phyloP scores from a whole-genome alignment of 306 rosid species.

The Casuarina equisetifolia region DNA sequence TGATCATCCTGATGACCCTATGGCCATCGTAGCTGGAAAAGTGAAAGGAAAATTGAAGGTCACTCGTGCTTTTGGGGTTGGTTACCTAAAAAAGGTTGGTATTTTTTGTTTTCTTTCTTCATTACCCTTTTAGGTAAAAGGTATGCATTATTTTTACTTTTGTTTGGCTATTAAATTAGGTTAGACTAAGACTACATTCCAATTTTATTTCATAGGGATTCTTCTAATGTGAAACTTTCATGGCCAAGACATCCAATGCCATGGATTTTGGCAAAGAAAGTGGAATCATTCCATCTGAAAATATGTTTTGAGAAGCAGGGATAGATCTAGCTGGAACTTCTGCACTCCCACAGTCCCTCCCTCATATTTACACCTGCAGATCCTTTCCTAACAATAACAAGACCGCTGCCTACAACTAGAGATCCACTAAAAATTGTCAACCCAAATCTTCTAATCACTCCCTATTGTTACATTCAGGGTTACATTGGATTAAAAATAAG shows the following conservation, averaged over 20 bases:
- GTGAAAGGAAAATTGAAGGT: conserved; percentile 95
- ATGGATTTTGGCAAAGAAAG: not conserved
- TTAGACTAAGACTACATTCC: not conserved
- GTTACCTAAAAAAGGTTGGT: conserved; percentile 90
- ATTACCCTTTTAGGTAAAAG: not conserved
- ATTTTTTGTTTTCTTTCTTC: conserved; percentile 7
- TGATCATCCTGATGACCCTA: conserved; percentile 89
- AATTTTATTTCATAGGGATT: not conserved
- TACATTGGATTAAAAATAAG: not conserved
- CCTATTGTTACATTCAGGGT: not conserved
- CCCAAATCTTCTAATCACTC: not conserved
- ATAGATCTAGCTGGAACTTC: not conserved
- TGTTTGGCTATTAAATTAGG: not conserved
- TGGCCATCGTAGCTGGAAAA: conserved; percentile 60
- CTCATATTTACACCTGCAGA: not conserved
- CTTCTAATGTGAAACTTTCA: not conserved
- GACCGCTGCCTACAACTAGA: not conserved
- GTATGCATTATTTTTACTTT: not conserved
- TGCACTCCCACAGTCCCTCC: not conserved
- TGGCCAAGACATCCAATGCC: not conserved
- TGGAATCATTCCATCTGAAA: not conserved
- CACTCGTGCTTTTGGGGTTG: conserved; percentile 98
- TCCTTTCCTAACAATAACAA: not conserved
- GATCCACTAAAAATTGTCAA: not conserved
- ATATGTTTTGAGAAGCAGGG: not conserved